A percentile compares a stretch with the other conserved stretches of the same genome.
Evolutionary conservation across 352 stramenopile genomes (phyloP).

Genomic region (Pilasporangium apinafurcum): DNA sequence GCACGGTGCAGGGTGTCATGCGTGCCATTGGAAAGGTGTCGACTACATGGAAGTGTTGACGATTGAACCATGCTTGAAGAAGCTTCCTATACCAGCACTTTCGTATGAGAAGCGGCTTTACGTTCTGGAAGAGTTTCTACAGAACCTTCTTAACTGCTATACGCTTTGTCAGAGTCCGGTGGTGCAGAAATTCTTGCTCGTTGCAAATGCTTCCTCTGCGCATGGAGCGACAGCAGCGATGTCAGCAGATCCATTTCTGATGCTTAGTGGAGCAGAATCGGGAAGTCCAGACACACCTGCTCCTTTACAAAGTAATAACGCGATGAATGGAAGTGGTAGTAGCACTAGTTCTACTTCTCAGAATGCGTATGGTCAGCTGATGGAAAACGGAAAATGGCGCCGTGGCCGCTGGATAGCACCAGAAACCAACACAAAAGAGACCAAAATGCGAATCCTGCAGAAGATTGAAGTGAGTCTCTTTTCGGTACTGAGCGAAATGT

Average conservation of each 20-base stretch:
- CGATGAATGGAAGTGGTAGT: conserved; percentile 6
- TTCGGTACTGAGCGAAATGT: conserved; percentile 65
- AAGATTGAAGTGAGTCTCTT: conserved; percentile 78
- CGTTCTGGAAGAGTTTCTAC: conserved; percentile 62
- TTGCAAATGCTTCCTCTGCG: conserved; percentile 17
- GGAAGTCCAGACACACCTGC: conserved; percentile 6
- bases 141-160: conserved; percentile 61
- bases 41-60: conserved; percentile 57
- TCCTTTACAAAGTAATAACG: background rate
- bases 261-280: background rate
- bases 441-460: conserved; percentile 77
- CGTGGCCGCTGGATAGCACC: conserved; percentile 52
- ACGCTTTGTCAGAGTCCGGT: conserved; percentile 69
- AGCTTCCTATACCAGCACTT: conserved; percentile 22
- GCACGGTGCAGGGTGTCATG: conserved; percentile 24
- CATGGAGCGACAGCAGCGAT: background rate
- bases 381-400: conserved; percentile 66
- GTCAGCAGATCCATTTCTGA: background rate
- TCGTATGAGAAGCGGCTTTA: conserved; percentile 61
- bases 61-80: conserved; percentile 41
- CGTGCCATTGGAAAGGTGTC: conserved; percentile 58
- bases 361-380: conserved; percentile 19
- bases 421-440: conserved; percentile 64
- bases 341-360: conserved; percentile 1
- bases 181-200: conserved; percentile 68